phyloP scores from a whole-genome alignment of 2,329 filamentous ascomycete genomes.

The Pseudogymnoascus sp. region DNA sequence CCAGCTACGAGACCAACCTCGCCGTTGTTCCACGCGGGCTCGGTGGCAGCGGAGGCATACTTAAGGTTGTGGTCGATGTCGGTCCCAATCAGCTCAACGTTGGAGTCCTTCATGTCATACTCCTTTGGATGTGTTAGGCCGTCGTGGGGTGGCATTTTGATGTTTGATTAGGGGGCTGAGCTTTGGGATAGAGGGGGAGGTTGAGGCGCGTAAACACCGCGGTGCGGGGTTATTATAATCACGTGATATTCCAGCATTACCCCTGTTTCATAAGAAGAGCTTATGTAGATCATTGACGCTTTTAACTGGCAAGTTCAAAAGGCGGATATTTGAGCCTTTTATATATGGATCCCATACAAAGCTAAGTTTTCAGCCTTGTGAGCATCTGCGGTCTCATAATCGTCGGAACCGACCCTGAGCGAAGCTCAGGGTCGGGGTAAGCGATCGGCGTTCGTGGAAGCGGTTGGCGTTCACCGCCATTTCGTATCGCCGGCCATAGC shows the following conservation, averaged over 20 bases:
- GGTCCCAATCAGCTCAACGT: conserved; percentile 56
- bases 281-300: background rate
- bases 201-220: background rate
- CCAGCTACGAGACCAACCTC: conserved; percentile 44
- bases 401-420: too few species aligned
- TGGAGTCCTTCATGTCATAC: conserved; percentile 60
- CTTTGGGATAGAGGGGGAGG: background rate
- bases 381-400: background rate
- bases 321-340: background rate
- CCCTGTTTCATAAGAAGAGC: background rate
- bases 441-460: too few species aligned
- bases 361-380: background rate
- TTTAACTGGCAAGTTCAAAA: background rate
- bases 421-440: too few species aligned
- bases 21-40: conserved; percentile 56
- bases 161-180: background rate
- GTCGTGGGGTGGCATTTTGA: conserved; percentile 50
- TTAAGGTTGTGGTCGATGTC: conserved; percentile 61
- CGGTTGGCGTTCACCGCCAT: too few species aligned
- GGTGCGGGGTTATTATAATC: background rate
- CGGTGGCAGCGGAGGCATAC: conserved; percentile 54
- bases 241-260: background rate
- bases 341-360: background rate
- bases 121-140: conserved; percentile 54
- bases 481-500: too few species aligned